Evolutionary conservation across 2,329 filamentous ascomycete genomes (phyloP).

Genomic region (Colletotrichum truncatum): DNA sequence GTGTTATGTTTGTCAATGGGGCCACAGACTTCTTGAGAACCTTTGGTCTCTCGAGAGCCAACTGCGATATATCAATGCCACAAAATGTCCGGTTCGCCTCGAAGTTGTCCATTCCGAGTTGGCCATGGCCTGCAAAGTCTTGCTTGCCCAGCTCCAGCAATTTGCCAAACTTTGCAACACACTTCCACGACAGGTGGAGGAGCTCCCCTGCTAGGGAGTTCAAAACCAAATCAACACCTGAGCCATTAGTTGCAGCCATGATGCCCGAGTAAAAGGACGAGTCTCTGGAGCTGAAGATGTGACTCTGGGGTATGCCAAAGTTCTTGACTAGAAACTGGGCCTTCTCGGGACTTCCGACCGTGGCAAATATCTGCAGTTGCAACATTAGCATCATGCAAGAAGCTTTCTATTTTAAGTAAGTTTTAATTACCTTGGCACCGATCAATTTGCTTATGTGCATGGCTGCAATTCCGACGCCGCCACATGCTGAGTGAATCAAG

Average conservation of each 20-base stretch:
- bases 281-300: conserved; percentile 45
- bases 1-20: conserved; percentile 8
- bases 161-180: conserved; percentile 52
- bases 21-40: neutral
- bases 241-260: conserved; percentile 36
- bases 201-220: conserved; percentile 53
- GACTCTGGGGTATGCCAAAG: conserved; percentile 42
- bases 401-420: no score
- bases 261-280: conserved; percentile 41
- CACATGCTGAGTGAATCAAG: conserved; percentile 21
- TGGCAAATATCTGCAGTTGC: conserved; percentile 40
- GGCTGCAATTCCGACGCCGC: neutral
- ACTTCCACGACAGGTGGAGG: conserved; percentile 52
- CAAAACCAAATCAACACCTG: conserved; percentile 48
- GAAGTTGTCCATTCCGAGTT: conserved; percentile 56
- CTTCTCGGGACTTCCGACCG: conserved; percentile 47
- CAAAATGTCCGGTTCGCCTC: conserved; percentile 43
- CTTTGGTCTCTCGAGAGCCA: neutral
- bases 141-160: conserved; percentile 57
- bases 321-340: conserved; percentile 38
- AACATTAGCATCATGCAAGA: conserved; percentile 27
- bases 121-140: conserved; percentile 49
- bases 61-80: conserved; percentile 42
- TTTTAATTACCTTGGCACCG: no score
- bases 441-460: conserved; percentile 5